phyloP scores from a whole-genome alignment of 2,329 filamentous ascomycete species.

The Penicillium hesseltinei region DNA sequence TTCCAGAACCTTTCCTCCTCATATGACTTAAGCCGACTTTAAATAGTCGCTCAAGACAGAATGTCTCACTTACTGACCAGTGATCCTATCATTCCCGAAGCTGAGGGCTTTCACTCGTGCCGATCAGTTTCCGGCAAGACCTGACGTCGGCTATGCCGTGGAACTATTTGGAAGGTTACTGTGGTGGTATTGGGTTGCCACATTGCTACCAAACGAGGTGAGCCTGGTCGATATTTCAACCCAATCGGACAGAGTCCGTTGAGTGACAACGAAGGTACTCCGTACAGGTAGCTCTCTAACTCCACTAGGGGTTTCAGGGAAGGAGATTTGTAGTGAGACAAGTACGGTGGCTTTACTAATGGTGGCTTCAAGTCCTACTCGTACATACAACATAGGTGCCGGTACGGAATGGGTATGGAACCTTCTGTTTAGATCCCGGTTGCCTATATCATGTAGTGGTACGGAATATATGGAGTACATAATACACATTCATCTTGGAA shows the following conservation, averaged over 20 bases:
- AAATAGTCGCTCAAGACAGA: not conserved
- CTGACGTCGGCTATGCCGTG: not conserved
- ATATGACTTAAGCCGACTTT: not conserved
- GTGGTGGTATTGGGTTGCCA: not conserved
- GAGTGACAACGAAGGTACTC: not conserved
- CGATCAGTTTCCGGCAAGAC: not conserved
- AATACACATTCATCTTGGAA: not conserved
- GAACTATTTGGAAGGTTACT: not conserved
- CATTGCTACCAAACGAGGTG: not conserved
- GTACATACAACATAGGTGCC: not conserved
- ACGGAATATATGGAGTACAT: no score
- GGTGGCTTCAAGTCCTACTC: not conserved
- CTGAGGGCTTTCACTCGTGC: not conserved
- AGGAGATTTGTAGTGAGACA: conserved; percentile 3
- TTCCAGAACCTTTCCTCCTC: not conserved
- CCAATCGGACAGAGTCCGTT: not conserved
- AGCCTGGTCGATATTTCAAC: not conserved
- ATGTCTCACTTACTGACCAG: conserved; percentile 14
- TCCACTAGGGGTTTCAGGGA: not conserved
- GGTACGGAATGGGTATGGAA: not conserved
- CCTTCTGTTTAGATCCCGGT: not conserved
- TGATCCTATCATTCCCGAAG: not conserved
- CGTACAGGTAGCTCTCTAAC: not conserved
- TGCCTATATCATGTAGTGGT: no score
- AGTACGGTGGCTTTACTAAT: not conserved